Evolutionary conservation across 345 rosid genomes (phyloP).

Genomic region (Dipteronia sinensis): DNA sequence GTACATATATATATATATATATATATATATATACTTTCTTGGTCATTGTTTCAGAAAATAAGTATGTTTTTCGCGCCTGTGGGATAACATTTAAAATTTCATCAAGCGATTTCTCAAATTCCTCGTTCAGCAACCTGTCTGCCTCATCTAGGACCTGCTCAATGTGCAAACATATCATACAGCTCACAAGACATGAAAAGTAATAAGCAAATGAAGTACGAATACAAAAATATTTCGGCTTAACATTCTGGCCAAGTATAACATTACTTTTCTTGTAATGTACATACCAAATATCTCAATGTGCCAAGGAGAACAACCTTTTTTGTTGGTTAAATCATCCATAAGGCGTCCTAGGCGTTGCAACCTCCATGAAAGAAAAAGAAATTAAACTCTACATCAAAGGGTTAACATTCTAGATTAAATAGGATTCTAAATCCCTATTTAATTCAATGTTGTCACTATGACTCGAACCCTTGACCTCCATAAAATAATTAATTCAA

Average conservation of each 20-base stretch:
- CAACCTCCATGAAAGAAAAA: slow-evolving; percentile 54
- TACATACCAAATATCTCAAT: slow-evolving; percentile 74
- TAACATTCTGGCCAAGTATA: slow-evolving; percentile 2
- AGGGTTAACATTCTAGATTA: too few species aligned
- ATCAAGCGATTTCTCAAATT: slow-evolving; percentile 89
- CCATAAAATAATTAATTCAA: too few species aligned
- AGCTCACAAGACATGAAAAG: neutral
- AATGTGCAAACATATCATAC: slow-evolving; percentile 6
- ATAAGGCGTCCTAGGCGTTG: slow-evolving; percentile 88
- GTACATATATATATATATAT: slow-evolving; percentile 12
- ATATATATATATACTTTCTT: slow-evolving; percentile 56
- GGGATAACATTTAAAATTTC: slow-evolving; percentile 76
- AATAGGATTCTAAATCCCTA: too few species aligned
- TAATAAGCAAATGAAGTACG: neutral
- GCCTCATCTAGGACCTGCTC: slow-evolving; percentile 94
- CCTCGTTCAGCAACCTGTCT: slow-evolving; percentile 89
- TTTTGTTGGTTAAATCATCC: slow-evolving; percentile 85
- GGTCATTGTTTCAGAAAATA: slow-evolving; percentile 98
- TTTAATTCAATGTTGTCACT: too few species aligned
- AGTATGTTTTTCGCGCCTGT: slow-evolving; percentile 64
- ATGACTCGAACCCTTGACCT: too few species aligned
- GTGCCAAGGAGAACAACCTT: slow-evolving; percentile 84
- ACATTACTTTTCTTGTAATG: too few species aligned
- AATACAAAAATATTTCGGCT: neutral
- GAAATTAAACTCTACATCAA: slow-evolving; percentile 3